phyloP scores from a whole-genome alignment of 495 filamentous ascomycete genomes.

The Tetracladium setigerum region DNA sequence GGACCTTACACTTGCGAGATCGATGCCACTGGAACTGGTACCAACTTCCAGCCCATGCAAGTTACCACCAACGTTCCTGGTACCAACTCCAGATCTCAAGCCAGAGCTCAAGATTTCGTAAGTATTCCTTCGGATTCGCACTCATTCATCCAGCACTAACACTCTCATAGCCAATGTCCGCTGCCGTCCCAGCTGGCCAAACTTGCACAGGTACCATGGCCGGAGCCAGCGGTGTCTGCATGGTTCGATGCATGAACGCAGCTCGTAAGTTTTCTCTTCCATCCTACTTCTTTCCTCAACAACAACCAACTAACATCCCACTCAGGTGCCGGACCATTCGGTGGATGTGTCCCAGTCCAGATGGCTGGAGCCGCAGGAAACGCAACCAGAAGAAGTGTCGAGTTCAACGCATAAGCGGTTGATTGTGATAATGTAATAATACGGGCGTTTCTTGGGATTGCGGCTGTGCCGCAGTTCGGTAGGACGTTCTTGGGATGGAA shows the following conservation, averaged over 20 bases:
- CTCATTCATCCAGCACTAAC: neutral
- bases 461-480: no score
- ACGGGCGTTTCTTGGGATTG: no score
- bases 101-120: conserved; percentile 33
- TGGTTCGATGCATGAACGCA: conserved; percentile 46
- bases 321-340: conserved; percentile 43
- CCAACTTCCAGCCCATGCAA: conserved; percentile 28
- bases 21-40: conserved; percentile 30
- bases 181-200: conserved; percentile 31
- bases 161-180: conserved; percentile 19
- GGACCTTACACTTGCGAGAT: conserved; percentile 44
- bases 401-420: no score
- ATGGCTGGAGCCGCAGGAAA: conserved; percentile 2
- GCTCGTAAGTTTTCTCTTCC: conserved; percentile 27
- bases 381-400: no score
- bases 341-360: conserved; percentile 41
- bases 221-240: conserved; percentile 44
- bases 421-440: no score
- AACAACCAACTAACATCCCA: neutral
- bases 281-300: neutral
- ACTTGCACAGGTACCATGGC: conserved; percentile 34
- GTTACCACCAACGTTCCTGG: conserved; percentile 35
- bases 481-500: no score
- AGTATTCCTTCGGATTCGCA: conserved; percentile 5
- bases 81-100: conserved; percentile 23